Evolutionary conservation across 192 early-diverging fungal genomes (phyloP).

Genomic region (Coemansia reversa): DNA sequence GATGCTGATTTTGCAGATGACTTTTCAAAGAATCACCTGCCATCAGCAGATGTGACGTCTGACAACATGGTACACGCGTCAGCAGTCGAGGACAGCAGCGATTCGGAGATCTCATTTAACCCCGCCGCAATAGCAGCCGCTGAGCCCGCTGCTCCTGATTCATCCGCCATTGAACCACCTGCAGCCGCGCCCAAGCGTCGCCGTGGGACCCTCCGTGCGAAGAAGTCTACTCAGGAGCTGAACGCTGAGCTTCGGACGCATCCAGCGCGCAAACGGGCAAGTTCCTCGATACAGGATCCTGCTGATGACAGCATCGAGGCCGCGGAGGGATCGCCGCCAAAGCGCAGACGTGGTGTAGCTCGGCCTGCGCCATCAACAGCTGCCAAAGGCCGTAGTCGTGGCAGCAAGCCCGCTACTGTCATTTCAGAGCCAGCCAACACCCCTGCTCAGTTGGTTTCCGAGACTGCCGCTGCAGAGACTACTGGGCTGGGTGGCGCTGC

Average conservation of each 20-base stretch:
- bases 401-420: neutral
- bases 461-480: neutral
- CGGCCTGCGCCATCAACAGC: neutral
- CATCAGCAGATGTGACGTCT: neutral
- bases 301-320: neutral
- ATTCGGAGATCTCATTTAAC: constrained; percentile 54
- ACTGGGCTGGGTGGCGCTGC: neutral
- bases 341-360: constrained; percentile 35
- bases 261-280: constrained; percentile 36
- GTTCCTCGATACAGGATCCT: neutral
- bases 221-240: constrained; percentile 32
- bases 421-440: neutral
- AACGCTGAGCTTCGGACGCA: constrained; percentile 36
- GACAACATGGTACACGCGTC: constrained; percentile 4
- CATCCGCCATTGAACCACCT: neutral
- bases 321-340: constrained; percentile 18
- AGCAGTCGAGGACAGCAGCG: constrained; percentile 28
- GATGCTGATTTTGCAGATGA: neutral
- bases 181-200: constrained; percentile 3
- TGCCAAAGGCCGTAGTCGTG: neutral
- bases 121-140: constrained; percentile 16
- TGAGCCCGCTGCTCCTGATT: neutral
- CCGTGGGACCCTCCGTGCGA: constrained; percentile 7
- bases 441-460: too few species aligned
- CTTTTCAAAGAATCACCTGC: neutral